phyloP scores from a whole-genome alignment of 805 yeast species.

The Lipomyces anomalus region DNA sequence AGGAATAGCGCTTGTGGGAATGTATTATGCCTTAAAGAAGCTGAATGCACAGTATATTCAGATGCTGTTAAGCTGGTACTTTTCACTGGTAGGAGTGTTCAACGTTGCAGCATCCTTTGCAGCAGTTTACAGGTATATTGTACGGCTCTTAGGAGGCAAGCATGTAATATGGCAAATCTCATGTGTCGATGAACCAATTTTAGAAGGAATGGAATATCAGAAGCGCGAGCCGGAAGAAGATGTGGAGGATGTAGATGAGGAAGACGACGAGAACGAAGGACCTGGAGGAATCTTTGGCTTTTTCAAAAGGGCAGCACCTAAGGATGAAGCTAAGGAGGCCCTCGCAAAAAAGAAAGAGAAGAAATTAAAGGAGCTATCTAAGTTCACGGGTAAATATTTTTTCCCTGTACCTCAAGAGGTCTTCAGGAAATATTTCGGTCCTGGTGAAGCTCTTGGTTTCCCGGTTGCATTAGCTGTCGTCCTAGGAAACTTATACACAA shows the following conservation, averaged over 20 bases:
- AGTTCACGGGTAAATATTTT: slow-evolving; percentile 1
- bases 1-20: slow-evolving; percentile 35
- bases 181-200: slow-evolving; percentile 13
- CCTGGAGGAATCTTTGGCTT: too few species aligned
- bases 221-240: slow-evolving; percentile 26
- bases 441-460: slow-evolving; percentile 19
- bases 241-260: slow-evolving; percentile 59
- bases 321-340: slow-evolving; percentile 6
- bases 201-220: slow-evolving; percentile 36
- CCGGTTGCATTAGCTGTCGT: slow-evolving; percentile 22
- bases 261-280: too few species aligned
- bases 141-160: slow-evolving; percentile 4
- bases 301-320: slow-evolving; percentile 11
- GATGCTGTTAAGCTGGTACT: slow-evolving; percentile 35
- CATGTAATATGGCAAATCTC: slow-evolving; percentile 13
- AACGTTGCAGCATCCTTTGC: slow-evolving; percentile 34
- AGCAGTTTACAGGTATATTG: slow-evolving; percentile 6
- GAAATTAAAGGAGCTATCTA: slow-evolving; percentile 5
- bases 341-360: slow-evolving; percentile 10
- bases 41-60: slow-evolving; percentile 34
- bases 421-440: slow-evolving; percentile 10
- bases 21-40: slow-evolving; percentile 38
- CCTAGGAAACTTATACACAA: slow-evolving; percentile 26
- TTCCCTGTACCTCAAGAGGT: slow-evolving; percentile 14
- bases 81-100: slow-evolving; percentile 34